Percentiles rank a stretch among this genome's conserved stretches.
phyloP scores from a whole-genome alignment of 768 basidiomycete genomes.

The Phanerodontia chrysosporium region DNA sequence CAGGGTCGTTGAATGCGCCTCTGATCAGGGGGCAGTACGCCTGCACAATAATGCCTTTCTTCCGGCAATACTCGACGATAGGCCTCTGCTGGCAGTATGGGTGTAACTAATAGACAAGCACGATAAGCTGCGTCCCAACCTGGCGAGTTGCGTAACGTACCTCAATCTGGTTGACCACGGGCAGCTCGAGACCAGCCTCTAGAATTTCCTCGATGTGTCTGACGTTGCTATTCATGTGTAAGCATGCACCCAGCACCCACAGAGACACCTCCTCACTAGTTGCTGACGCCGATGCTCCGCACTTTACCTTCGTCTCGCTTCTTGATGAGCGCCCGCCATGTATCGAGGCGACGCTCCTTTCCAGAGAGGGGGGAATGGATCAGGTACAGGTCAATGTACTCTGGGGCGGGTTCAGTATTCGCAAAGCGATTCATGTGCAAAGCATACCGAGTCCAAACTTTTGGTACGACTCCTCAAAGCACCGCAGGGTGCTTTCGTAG shows the following conservation, averaged over 20 bases:
- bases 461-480: constrained; percentile 25
- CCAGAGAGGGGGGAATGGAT: constrained; percentile 74
- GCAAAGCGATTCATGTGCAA: background rate
- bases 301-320: constrained; percentile 63
- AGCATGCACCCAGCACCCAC: background rate
- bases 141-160: constrained; percentile 28
- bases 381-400: constrained; percentile 71
- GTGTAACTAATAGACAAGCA: constrained; percentile 49
- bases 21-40: constrained; percentile 66
- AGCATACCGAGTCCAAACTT: constrained; percentile 29
- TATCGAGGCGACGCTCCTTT: constrained; percentile 55
- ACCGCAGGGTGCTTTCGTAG: constrained; percentile 22
- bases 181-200: constrained; percentile 55
- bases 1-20: constrained; percentile 40
- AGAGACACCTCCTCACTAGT: constrained; percentile 51
- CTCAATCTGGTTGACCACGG: constrained; percentile 82
- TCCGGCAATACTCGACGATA: constrained; percentile 66
- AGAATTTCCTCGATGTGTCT: constrained; percentile 75
- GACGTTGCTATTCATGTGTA: constrained; percentile 42
- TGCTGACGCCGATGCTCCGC: constrained; percentile 74
- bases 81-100: constrained; percentile 77
- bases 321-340: constrained; percentile 68
- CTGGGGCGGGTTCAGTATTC: constrained; percentile 24
- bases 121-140: background rate
- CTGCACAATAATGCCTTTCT: constrained; percentile 34